phyloP scores from a whole-genome alignment of 495 filamentous ascomycete species.

The Evernia prunastri region DNA sequence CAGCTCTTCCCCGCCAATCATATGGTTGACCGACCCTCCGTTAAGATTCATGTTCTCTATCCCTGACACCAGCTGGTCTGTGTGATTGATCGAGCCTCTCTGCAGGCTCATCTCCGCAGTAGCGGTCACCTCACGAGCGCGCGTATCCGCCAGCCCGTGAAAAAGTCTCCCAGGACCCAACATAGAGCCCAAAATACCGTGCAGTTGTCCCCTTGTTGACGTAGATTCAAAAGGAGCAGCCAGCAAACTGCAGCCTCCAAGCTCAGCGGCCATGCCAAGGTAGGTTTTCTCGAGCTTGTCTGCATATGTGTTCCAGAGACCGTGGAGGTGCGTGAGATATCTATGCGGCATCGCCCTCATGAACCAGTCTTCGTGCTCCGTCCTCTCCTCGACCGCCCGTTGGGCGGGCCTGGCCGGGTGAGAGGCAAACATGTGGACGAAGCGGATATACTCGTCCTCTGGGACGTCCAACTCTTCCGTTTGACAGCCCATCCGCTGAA shows the following conservation, averaged over 20 bases:
- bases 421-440: slow-evolving; percentile 3
- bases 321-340: neutral
- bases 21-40: neutral
- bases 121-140: neutral
- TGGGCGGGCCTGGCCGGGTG: slow-evolving; percentile 10
- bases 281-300: slow-evolving; percentile 10
- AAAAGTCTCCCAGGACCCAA: slow-evolving; percentile 2
- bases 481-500: slow-evolving; percentile 11
- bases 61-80: neutral
- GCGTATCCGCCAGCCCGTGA: neutral
- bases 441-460: slow-evolving; percentile 9
- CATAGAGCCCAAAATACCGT: slow-evolving; percentile 6
- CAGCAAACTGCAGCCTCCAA: slow-evolving; percentile 1
- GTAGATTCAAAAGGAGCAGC: neutral
- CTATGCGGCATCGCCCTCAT: neutral
- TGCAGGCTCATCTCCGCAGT: neutral
- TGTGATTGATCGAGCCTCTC: neutral
- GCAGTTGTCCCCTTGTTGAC: neutral
- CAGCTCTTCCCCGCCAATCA: neutral
- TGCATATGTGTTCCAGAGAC: slow-evolving; percentile 2
- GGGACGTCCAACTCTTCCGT: neutral
- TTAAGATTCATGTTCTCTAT: neutral
- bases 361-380: neutral
- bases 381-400: neutral
- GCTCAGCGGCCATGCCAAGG: slow-evolving; percentile 1